Base-by-base conservation (phyloP, 1,284 basidiomycete genomes). In the Cutaneotrichosporon dermatis region DNA sequence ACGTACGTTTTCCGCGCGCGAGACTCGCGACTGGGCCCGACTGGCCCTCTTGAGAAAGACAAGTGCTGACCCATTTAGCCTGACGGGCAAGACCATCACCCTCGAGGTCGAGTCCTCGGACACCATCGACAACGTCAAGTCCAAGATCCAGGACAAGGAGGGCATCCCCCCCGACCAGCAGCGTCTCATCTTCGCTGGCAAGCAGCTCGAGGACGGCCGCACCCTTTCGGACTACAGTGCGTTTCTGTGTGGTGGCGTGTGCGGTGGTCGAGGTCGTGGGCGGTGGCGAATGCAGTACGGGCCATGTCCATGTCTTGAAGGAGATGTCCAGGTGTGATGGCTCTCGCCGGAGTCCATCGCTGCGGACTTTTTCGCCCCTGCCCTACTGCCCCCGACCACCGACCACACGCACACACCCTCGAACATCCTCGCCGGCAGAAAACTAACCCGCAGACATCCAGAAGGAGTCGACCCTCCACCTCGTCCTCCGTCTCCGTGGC, bases 401-500 rank as follows among this genome's bases (percentile, higher is more conserved):
- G 25, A 25, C 25, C 25, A 25, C 25, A 25, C 25, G 25, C 25
- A 25, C 25, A 25, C 25, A 25, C 25, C 25, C 25, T 25, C 25
- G 25, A 25, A 25, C 25, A 25, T 25, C 25, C 25, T 42, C 37
- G 37, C 51, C 37, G 4, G 2, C 39, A 10, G 8, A 25, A 25
- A 11, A 36, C 61, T 55, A 41, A 54, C 55, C 15, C 5, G 8
- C 64, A 75, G 75, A 95, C 84, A 96, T 96, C 81, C 95, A 99
- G 84, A 98, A 98, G 84, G 95, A 98, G 82, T 93, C 90, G 15
- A 98, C 95, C 46, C 89, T 98, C 69, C 95, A 98, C 82, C 84
- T 97, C 68, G 93, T 97, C 69, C 89, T 98, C 79, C 91, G 93
- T 86, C 90, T 97, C 72, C 91, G 93, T 81, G 93, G 95, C 71